Base-by-base conservation (phyloP, 441 rosid species). In the Adansonia rubrostipa region DNA sequence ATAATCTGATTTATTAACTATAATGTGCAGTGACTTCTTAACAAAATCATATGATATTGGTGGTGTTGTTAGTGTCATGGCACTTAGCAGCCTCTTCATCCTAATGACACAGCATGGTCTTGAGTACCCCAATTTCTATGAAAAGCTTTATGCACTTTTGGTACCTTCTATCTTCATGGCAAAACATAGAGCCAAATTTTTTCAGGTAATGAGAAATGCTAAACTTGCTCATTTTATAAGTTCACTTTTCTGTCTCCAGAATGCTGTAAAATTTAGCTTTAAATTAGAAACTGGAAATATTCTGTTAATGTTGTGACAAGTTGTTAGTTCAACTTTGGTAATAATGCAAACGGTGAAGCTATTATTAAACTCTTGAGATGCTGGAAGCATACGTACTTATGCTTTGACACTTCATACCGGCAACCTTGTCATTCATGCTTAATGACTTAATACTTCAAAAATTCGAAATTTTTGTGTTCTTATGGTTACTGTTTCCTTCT, bases 41-140 rank as follows among this genome's bases (percentile, higher is more conserved):
- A 94, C 96, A 71, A 90, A 92, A 80, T 96, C 98, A 48, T 96
- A 96, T 80, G 96, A 94, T 79, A 88, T 94, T 40, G 98, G 98
- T 11, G 98, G 98, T 77, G 97, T 96, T 82, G 92, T 94, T 76
- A 96, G 97, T 80, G 95, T 93, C 78, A 93, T 96, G 98, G 94
- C 97, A 69, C 97, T 94, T 61, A 94, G 97, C 84, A 88, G 97
- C 64, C 97, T 96, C 78, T 94, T 89, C 84, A 89, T 92, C 82
- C 98, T 96, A 82, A 92, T 96, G 94, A 92, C 98, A 17, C 81
- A 88, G 61, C 97, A 96, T 71, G 96, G 97, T 69, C 80, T 94
- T 66, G 97, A 96, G 79, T 94, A 96, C 77, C 95, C 98, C 22
- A 89, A 92, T 87, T 94, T 96, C 85, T 94, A 94, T 60, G 93